Base-by-base conservation (phyloP, 2,329 filamentous ascomycete genomes). In the Aspergillus luchuensis region DNA sequence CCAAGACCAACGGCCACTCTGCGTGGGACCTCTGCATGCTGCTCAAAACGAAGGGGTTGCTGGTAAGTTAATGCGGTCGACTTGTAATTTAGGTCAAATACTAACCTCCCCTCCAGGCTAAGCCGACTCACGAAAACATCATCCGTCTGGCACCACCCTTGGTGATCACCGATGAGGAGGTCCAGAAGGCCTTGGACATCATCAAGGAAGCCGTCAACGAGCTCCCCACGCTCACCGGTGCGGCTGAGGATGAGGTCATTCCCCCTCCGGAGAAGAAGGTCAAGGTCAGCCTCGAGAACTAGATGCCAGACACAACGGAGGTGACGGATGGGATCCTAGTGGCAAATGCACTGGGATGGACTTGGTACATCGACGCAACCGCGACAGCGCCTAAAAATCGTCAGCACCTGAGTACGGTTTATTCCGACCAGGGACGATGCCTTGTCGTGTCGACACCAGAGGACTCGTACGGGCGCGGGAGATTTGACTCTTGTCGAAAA, bases 81-180 rank as follows among this genome's bases (percentile, higher is more conserved):
- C 23, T 36, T 52, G 7, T 4, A 4, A 7, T 3, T 2, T 3
- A 5, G 21, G 13, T 15, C 47, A 21, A 7, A 8, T 41, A 33
- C 8, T 28, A 19, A 21, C 28, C 21, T 17, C 6, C 8, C 10
- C 49, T 28, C 11, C 75, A 96, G 92, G 95, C 95, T 71, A 99
- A 99, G 85, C 95, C 95, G 30, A 99, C 95, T 6, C 95, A 99
- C 78, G 89, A 96, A 73, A 97, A 98, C 79, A 98, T 99, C 76
- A 99, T 99, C 75, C 91, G 95, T 60, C 89, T 99, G 63, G 95
- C 95, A n/a, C 95, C 95, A 50, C 95, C 95, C 19, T 83, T 99
- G 57, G 92, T 99, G 66, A 98, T 99, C 72, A 92, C 89, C 25
- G 92, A 98, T 72, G 85, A 89, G 62, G 87, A 99, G 79, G 89